Conservation (phyloP, 306 rosid genomes). For the Rosa chinensis region DNA sequence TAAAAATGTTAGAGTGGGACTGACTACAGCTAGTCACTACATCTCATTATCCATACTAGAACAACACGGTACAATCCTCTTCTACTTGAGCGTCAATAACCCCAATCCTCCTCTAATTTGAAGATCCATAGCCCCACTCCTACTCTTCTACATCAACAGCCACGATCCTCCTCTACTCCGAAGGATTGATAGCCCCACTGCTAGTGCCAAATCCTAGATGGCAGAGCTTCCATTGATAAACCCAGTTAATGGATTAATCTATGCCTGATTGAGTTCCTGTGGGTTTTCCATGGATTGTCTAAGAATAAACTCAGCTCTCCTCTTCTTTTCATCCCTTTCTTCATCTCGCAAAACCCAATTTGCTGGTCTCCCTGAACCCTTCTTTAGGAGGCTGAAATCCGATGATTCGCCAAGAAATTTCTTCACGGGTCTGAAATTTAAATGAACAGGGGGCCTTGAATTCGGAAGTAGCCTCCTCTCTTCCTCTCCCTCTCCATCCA, state of each 20-base stretch:
- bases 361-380: constrained; percentile 43
- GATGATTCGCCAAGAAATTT: constrained; percentile 68
- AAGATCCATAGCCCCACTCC: background rate
- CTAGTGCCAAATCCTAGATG: constrained; percentile 18
- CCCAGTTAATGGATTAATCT: constrained; percentile 45
- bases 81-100: constrained; percentile 23
- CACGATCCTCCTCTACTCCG: background rate
- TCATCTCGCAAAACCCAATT: constrained; percentile 60
- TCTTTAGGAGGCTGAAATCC: constrained; percentile 66
- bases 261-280: constrained; percentile 79
- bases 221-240: background rate
- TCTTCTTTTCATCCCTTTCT: constrained; percentile 89
- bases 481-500: constrained; percentile 51
- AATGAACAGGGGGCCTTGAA: constrained; percentile 66
- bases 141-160: background rate
- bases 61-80: constrained; percentile 30
- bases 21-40: constrained; percentile 44
- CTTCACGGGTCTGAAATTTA: constrained; percentile 73
- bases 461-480: constrained; percentile 48
- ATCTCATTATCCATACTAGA: constrained; percentile 42
- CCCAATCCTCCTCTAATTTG: background rate
- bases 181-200: background rate
- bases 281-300: constrained; percentile 80
- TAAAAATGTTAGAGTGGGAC: constrained; percentile 39
- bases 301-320: constrained; percentile 86